phyloP scores from a whole-genome alignment of 495 filamentous ascomycete genomes.

The Neurospora intermedia region DNA sequence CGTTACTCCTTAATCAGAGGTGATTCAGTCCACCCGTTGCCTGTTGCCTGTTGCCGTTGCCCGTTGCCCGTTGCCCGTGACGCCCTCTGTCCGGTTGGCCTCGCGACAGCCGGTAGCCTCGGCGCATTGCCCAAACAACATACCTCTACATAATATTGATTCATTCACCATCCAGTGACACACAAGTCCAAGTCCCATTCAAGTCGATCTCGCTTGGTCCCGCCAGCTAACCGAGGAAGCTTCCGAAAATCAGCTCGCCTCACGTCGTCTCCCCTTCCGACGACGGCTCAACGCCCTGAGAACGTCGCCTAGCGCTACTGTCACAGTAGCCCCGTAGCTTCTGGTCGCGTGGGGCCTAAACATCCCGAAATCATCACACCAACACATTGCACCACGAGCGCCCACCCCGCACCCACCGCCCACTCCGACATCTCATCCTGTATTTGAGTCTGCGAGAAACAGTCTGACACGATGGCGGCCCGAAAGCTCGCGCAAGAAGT shows the following conservation, averaged over 20 bases:
- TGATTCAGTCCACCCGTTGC: background rate
- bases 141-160: background rate
- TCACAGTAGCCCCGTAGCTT: background rate
- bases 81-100: background rate
- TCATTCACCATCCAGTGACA: background rate
- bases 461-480: constrained; percentile 60
- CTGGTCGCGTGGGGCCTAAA: background rate
- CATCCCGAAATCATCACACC: background rate
- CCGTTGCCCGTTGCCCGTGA: background rate
- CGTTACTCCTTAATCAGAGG: background rate
- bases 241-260: background rate
- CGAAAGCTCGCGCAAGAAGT: constrained; percentile 95
- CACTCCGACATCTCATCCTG: constrained; percentile 10
- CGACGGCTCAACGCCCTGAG: background rate
- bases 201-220: background rate
- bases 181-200: background rate
- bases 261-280: background rate
- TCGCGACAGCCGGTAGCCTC: background rate
- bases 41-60: background rate
- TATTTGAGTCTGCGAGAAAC: background rate
- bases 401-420: background rate
- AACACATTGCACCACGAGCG: background rate
- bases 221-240: background rate
- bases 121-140: background rate
- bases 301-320: constrained; percentile 3